phyloP scores from a whole-genome alignment of 2,329 filamentous ascomycete genomes.

The Stromatinia cepivora region DNA sequence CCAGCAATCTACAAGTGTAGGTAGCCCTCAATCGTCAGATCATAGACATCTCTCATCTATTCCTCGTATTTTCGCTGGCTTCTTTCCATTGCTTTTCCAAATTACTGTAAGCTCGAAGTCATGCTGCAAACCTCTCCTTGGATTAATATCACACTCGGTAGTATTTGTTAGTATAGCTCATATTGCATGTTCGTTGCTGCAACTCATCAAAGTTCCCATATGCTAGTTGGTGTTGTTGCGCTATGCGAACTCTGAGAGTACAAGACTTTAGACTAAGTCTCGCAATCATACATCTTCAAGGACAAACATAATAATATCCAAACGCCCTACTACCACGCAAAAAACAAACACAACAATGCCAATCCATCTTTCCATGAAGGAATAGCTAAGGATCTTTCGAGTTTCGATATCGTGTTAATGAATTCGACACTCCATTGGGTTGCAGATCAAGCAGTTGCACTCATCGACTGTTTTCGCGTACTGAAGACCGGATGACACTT shows the following conservation, averaged over 20 bases:
- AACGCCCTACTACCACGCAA: neutral
- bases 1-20: neutral
- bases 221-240: neutral
- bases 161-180: neutral
- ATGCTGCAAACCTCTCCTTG: neutral
- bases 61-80: neutral
- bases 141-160: too few species aligned
- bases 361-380: constrained; percentile 23
- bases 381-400: constrained; percentile 24
- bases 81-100: neutral
- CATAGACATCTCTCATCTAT: neutral
- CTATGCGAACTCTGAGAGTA: neutral
- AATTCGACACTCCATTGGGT: constrained; percentile 28
- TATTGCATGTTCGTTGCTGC: too few species aligned
- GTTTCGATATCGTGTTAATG: constrained; percentile 25
- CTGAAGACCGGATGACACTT: constrained; percentile 23
- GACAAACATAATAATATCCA: neutral
- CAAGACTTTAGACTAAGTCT: neutral
- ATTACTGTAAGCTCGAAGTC: neutral
- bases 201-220: too few species aligned
- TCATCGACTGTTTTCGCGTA: constrained; percentile 24
- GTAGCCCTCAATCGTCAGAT: neutral
- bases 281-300: neutral
- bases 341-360: neutral
- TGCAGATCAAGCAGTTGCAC: constrained; percentile 15